phyloP scores from a whole-genome alignment of 805 yeast genomes.

The Blastobotrys robertii region DNA sequence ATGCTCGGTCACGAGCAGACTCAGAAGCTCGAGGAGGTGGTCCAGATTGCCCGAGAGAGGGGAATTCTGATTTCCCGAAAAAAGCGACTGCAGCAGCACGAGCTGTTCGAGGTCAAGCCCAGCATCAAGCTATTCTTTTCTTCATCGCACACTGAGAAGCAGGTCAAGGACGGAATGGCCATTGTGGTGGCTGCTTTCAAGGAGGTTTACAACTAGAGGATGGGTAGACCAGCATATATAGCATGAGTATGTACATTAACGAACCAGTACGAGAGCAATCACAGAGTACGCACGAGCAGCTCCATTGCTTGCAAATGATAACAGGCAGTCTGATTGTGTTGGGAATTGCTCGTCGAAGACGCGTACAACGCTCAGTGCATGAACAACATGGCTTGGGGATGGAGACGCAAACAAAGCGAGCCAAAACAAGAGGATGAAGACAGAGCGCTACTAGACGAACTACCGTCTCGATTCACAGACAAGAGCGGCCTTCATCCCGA shows the following conservation, averaged over 20 bases:
- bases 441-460: constrained; percentile 21
- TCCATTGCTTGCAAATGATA: no score
- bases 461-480: constrained; percentile 25
- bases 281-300: no score
- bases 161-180: constrained; percentile 35
- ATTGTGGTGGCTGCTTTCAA: constrained; percentile 20
- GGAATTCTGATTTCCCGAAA: constrained; percentile 58
- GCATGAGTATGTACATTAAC: no score
- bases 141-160: constrained; percentile 34
- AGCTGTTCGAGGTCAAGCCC: constrained; percentile 58
- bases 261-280: no score
- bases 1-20: constrained; percentile 18
- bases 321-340: no score
- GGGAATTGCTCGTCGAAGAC: no score
- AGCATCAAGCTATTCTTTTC: constrained; percentile 43
- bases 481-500: constrained; percentile 10
- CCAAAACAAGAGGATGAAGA: constrained; percentile 3
- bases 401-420: no score
- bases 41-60: constrained; percentile 43
- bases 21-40: constrained; percentile 50
- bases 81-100: constrained; percentile 59
- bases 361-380: background rate
- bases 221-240: background rate
- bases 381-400: background rate
- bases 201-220: background rate